Base-by-base conservation (phyloP, 768 basidiomycete species). In the Boletus coccyginus region DNA sequence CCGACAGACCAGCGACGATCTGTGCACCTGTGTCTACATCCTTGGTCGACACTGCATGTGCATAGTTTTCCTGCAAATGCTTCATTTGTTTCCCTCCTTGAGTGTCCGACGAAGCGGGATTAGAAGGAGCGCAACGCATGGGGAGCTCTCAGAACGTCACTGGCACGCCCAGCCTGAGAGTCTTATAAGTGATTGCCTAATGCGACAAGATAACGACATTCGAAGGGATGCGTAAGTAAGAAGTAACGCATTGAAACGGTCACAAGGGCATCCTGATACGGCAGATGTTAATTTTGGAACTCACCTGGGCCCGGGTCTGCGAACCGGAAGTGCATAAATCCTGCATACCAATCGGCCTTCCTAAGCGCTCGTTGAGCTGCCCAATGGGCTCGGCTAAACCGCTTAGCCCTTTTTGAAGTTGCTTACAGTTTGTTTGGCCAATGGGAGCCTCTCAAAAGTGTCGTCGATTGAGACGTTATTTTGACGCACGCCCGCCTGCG, bases 21-120 rank as follows among this genome's bases (percentile, higher is more conserved):
- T 78, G 78, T 29, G 86, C 87, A 27, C 79, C 87, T 5, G 85
- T 83, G 63, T 88, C 87, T 7, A 86, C 76, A 50, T 83, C 78
- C 55, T 72, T 76, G 44, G 74, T 70, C 5, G 79, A 76, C 13
- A 71, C 19, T 5, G 58, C 57, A 6, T 66, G 68, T n/a, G n/a
- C 56, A 59, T 69, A 58, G 13, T 42, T 40, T 17, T 57, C 53
- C 5, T 61, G 64, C 21, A 51, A 3, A n/a, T 32, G 40, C 1
- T 11, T 9, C 35, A 11, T 7, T 17, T 21, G 27, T 39, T 64
- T 69, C 48, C 62, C 65, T 40, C 27, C 53, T 11, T 50, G 42
- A 6, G 31, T 51, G n/a, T 60, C 65, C 7, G 44, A 53, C 7
- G 59, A 69, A 21, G 39, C 40, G 7, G 41, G 8, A 1, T 59